Evolutionary conservation across 345 rosid species (phyloP).

Genomic region (Leavenworthia alabamica): DNA sequence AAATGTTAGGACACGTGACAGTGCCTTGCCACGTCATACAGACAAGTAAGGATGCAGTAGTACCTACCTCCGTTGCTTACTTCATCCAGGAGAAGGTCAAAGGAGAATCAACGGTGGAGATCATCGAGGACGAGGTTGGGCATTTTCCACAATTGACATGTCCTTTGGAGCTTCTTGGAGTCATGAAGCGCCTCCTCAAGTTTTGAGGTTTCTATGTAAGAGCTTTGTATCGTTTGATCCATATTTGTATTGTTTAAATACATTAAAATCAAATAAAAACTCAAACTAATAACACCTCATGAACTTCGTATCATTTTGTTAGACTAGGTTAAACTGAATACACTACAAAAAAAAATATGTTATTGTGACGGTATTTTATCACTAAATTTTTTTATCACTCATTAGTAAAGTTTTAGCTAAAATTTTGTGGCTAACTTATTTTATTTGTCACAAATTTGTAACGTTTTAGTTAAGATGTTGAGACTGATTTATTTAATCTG

Average conservation of each 20-base stretch:
- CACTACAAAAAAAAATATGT: too few relatives aligned
- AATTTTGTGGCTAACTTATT: too few relatives aligned
- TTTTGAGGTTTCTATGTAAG: conserved; percentile 12
- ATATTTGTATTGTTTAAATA: too few relatives aligned
- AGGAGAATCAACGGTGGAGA: conserved; percentile 51
- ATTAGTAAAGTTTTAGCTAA: too few relatives aligned
- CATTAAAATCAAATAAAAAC: too few relatives aligned
- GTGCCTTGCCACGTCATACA: conserved; percentile 59
- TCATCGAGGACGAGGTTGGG: conserved; percentile 39
- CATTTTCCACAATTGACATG: conserved; percentile 80
- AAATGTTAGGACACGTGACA: conserved; percentile 36
- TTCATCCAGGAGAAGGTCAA: conserved; percentile 59
- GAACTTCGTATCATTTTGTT: background rate
- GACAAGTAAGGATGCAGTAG: conserved; percentile 40
- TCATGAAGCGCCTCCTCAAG: conserved; percentile 40
- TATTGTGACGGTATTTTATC: too few relatives aligned
- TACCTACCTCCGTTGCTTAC: conserved; percentile 49
- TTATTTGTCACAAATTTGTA: too few relatives aligned
- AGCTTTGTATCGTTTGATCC: background rate
- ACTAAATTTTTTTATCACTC: too few relatives aligned
- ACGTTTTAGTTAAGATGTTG: too few relatives aligned
- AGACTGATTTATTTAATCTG: too few relatives aligned
- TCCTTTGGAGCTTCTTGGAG: conserved; percentile 39
- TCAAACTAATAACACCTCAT: too few relatives aligned
- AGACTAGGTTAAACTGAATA: background rate